Percentiles rank a stretch among this genome's conserved stretches.
Conservation (phyloP, 495 filamentous ascomycete genomes). For the Penicillium odoratum region DNA sequence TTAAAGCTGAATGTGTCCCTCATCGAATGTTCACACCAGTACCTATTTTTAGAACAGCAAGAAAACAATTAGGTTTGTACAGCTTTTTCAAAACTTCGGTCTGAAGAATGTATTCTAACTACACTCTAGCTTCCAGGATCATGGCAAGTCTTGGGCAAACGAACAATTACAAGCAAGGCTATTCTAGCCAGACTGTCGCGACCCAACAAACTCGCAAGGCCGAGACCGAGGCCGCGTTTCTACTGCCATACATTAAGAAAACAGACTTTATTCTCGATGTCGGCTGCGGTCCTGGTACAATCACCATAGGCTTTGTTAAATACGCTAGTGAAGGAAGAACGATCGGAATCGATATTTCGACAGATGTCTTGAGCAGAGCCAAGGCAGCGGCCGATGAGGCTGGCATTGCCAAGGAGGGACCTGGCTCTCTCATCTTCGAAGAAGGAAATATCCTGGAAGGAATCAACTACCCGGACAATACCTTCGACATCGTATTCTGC, state of each 20-base stretch:
- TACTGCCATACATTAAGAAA: not conserved
- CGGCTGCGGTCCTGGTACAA: not conserved
- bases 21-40: too few species aligned
- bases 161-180: not conserved
- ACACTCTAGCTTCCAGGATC: not conserved
- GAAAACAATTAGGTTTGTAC: too few species aligned
- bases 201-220: not conserved
- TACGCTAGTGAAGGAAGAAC: not conserved
- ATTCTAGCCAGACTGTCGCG: not conserved
- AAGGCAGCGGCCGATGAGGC: too few species aligned
- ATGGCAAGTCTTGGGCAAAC: not conserved
- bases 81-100: too few species aligned
- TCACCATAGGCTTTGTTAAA: not conserved
- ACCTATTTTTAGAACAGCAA: too few species aligned
- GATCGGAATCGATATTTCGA: not conserved
- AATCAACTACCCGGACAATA: not conserved
- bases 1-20: too few species aligned
- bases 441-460: slow-evolving; percentile 1
- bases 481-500: not conserved
- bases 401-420: too few species aligned
- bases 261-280: slow-evolving; percentile 1
- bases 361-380: too few species aligned
- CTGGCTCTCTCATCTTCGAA: too few species aligned
- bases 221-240: not conserved
- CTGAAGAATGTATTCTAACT: too few species aligned